Conservation (phyloP, 2,329 filamentous ascomycete species). For the Colletotrichum viniferum region DNA sequence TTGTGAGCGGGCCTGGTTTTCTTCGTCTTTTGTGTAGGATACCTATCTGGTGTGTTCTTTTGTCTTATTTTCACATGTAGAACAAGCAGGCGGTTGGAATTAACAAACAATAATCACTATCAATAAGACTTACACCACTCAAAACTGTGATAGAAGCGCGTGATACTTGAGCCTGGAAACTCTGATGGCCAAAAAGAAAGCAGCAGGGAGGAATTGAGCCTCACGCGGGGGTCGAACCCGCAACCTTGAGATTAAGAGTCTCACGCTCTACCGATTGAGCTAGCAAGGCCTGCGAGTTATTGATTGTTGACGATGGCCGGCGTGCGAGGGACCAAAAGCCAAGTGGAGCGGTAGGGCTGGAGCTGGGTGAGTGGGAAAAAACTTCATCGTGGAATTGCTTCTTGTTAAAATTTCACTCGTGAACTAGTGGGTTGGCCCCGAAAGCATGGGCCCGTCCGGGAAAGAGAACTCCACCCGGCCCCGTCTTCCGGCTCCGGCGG, state of each 20-base stretch:
- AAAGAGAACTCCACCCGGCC: neutral
- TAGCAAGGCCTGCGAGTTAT: conserved; percentile 41
- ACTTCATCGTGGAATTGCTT: neutral
- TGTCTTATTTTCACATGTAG: neutral
- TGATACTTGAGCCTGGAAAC: neutral
- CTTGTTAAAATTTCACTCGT: neutral
- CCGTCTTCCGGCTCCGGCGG: neutral
- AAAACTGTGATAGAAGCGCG: neutral
- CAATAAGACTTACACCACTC: neutral
- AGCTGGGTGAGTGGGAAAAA: neutral
- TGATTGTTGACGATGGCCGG: neutral
- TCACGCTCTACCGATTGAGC: conserved; percentile 77
- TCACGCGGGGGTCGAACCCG: conserved; percentile 29
- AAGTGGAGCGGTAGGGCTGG: neutral
- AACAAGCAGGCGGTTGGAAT: neutral
- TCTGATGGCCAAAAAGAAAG: neutral
- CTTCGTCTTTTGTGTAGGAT: neutral
- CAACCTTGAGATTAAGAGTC: conserved; percentile 58
- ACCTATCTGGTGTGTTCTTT: neutral
- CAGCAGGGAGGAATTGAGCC: conserved; percentile 24
- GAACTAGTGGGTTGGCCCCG: neutral
- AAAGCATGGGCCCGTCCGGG: neutral
- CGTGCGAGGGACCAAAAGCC: neutral
- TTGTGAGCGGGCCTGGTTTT: neutral
- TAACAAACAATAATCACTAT: neutral